Evolutionary conservation across 164 flowering plant species (phyloP).

Genomic region (Vitis labrusca): DNA sequence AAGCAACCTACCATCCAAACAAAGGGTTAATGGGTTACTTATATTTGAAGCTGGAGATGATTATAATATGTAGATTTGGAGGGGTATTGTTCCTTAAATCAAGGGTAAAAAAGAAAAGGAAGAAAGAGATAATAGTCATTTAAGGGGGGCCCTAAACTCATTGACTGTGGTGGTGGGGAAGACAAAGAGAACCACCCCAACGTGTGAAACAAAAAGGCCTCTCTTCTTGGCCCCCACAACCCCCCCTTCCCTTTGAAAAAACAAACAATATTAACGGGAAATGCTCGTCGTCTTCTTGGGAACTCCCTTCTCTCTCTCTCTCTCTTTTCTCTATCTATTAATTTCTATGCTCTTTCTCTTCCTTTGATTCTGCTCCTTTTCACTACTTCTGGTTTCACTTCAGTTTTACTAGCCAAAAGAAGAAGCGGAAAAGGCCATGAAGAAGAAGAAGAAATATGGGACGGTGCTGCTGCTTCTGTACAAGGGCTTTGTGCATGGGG

Average conservation of each 20-base stretch:
- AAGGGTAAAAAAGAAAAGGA: too few relatives aligned
- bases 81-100: too few relatives aligned
- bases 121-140: not conserved
- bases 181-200: constrained; percentile 26
- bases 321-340: constrained; percentile 3
- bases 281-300: constrained; percentile 37
- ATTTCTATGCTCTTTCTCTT: not conserved
- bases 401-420: not conserved
- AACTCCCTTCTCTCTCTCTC: constrained; percentile 15
- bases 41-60: too few relatives aligned
- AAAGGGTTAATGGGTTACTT: too few relatives aligned
- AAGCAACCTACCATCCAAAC: too few relatives aligned
- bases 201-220: constrained; percentile 33
- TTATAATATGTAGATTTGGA: too few relatives aligned
- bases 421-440: not conserved
- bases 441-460: constrained; percentile 15
- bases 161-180: not conserved
- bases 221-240: constrained; percentile 15
- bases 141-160: not conserved
- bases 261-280: constrained; percentile 29
- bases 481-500: not conserved
- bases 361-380: not conserved
- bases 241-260: constrained; percentile 14
- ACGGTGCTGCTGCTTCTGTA: too few relatives aligned
- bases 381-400: not conserved